Percentiles rank a stretch among this genome's conserved stretches.
Evolutionary conservation across 2,329 filamentous ascomycete species (phyloP).

Genomic region (Calcarisporium arbuscula): DNA sequence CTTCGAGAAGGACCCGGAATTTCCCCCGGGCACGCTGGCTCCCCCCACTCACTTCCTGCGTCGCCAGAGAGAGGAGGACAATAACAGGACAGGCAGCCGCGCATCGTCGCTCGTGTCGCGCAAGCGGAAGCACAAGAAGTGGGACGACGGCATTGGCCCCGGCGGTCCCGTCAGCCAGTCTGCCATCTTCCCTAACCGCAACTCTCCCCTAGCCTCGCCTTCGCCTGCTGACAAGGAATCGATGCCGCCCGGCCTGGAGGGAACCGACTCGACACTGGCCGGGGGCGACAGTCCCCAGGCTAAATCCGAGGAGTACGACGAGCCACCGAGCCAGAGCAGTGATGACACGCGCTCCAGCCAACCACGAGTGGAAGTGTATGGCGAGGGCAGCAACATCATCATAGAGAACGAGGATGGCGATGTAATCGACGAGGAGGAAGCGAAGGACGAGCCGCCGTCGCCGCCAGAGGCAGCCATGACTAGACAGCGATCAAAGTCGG

Average conservation of each 20-base stretch:
- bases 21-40: conserved; percentile 64
- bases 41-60: conserved; percentile 75
- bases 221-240: conserved; percentile 23
- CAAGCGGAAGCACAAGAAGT: conserved; percentile 59
- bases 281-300: conserved; percentile 28
- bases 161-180: conserved; percentile 87
- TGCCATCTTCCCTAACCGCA: conserved; percentile 68
- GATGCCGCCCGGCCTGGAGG: conserved; percentile 20
- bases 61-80: conserved; percentile 72
- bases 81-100: conserved; percentile 47
- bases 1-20: conserved; percentile 50
- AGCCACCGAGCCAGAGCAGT: conserved; percentile 14
- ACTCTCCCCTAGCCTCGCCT: conserved; percentile 16
- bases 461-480: conserved; percentile 11
- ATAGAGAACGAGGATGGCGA: conserved; percentile 86
- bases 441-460: conserved; percentile 11
- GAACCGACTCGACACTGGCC: conserved; percentile 24
- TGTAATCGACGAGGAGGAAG: conserved; percentile 51
- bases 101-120: conserved; percentile 54
- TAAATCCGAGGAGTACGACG: conserved; percentile 25
- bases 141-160: conserved; percentile 65
- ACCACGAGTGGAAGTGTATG: conserved; percentile 59
- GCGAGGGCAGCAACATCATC: conserved; percentile 73
- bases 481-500: conserved; percentile 10
- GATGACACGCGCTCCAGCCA: conserved; percentile 16